Evolutionary conservation across 2,329 filamentous ascomycete species (phyloP).

Genomic region (Aspergillus pseudotamarii): DNA sequence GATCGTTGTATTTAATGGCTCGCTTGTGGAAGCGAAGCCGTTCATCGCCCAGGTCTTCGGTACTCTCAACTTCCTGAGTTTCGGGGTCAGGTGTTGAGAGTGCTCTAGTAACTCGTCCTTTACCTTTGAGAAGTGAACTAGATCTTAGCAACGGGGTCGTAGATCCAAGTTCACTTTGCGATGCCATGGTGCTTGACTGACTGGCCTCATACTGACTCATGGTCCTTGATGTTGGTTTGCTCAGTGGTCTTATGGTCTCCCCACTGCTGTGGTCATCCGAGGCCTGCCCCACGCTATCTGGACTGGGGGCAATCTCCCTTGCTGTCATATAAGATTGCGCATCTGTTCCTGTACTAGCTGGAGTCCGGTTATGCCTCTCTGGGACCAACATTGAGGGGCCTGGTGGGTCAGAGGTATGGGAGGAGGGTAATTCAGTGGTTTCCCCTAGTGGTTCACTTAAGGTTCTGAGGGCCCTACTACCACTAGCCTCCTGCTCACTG

Average conservation of each 20-base stretch:
- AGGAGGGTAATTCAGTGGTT: slow-evolving; percentile 11
- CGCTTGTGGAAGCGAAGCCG: slow-evolving; percentile 28
- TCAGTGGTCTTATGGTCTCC: slow-evolving; percentile 4
- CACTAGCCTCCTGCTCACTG: not conserved
- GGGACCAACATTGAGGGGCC: not conserved
- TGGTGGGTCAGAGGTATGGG: not conserved
- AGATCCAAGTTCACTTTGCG: slow-evolving; percentile 36
- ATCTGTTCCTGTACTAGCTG: slow-evolving; percentile 6
- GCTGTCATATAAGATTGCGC: slow-evolving; percentile 35
- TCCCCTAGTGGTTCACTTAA: slow-evolving; percentile 28
- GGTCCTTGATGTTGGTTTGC: slow-evolving; percentile 20
- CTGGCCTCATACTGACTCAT: slow-evolving; percentile 22
- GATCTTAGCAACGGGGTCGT: slow-evolving; percentile 36
- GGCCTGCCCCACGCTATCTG: slow-evolving; percentile 7
- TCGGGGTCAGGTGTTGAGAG: slow-evolving; percentile 27
- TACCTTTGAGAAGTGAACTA: slow-evolving; percentile 22
- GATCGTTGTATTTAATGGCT: slow-evolving; percentile 50
- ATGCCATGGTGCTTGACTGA: slow-evolving; percentile 26
- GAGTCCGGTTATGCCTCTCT: not conserved
- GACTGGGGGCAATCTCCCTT: slow-evolving; percentile 26
- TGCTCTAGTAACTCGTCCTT: slow-evolving; percentile 22
- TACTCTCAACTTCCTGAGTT: slow-evolving; percentile 37
- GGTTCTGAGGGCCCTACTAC: slow-evolving; percentile 21
- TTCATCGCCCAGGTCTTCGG: slow-evolving; percentile 13
- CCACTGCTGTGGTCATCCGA: not conserved